These are phyloP conservation scores for Penicillium cosmopolitanum DNA, from an alignment of 495 filamentous ascomycete species.

Conservation along the genomic window DNA sequence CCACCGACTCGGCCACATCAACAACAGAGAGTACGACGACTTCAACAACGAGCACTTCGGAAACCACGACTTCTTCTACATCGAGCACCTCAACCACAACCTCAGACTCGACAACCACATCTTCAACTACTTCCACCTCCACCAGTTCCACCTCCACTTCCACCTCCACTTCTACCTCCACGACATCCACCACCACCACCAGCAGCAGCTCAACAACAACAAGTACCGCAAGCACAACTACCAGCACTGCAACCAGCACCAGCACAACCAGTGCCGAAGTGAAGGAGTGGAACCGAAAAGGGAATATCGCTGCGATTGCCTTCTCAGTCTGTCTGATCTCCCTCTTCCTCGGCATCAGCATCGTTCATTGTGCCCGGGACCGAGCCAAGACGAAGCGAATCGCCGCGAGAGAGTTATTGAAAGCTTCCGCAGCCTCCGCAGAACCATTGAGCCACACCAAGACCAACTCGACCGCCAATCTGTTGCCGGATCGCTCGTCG, in stretches of 20 bases:
- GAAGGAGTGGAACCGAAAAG: constrained; percentile 15
- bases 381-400: constrained; percentile 17
- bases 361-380: constrained; percentile 17
- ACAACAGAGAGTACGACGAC: constrained; percentile 12
- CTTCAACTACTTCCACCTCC: constrained; percentile 5
- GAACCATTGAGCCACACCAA: neutral
- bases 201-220: constrained; percentile 17
- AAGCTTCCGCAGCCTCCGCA: neutral
- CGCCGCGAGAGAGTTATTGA: constrained; percentile 10
- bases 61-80: constrained; percentile 3
- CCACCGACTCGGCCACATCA: constrained; percentile 12
- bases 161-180: constrained; percentile 7
- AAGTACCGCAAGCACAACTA: constrained; percentile 14
- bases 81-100: constrained; percentile 1
- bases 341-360: constrained; percentile 20
- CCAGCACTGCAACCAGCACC: constrained; percentile 17
- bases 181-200: constrained; percentile 9
- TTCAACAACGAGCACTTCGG: constrained; percentile 14
- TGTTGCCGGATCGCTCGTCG: constrained; percentile 12
- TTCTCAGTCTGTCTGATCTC: constrained; percentile 14
- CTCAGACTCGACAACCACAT: constrained; percentile 3
- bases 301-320: constrained; percentile 21
- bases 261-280: constrained; percentile 14
- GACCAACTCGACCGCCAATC: constrained; percentile 12
- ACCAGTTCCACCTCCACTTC: constrained; percentile 9